phyloP scores from a whole-genome alignment of 305 asterid genomes.

The Striga hermonthica region DNA sequence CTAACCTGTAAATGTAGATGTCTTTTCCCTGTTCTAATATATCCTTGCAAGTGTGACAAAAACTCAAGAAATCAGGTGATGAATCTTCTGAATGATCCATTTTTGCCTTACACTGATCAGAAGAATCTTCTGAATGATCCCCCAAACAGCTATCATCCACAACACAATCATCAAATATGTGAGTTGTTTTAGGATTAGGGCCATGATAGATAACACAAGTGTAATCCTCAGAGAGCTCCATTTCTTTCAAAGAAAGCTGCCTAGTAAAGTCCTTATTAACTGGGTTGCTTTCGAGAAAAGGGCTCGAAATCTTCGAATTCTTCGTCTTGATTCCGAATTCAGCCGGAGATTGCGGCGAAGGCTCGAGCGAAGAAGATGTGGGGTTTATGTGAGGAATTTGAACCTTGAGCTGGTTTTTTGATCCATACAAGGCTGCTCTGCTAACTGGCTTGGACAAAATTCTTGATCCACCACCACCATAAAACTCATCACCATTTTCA shows the following conservation, averaged over 20 bases:
- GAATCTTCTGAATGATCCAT: too few species aligned
- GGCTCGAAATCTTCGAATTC: conserved; percentile 39
- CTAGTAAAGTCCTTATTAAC: conserved; percentile 43
- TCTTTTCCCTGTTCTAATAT: conserved; percentile 52
- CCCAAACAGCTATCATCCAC: conserved; percentile 52
- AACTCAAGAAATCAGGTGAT: conserved; percentile 38
- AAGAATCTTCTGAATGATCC: conserved; percentile 15
- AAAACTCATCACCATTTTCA: conserved; percentile 10
- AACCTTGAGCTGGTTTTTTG: conserved; percentile 67
- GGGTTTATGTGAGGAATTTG: conserved; percentile 51
- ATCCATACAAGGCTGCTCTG: conserved; percentile 63
- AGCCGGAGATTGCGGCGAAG: conserved; percentile 62
- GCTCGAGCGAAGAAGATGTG: conserved; percentile 32
- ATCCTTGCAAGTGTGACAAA: conserved; percentile 50
- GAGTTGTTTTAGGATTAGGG: conserved; percentile 82
- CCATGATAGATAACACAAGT: conserved; percentile 90
- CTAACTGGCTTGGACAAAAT: conserved; percentile 40
- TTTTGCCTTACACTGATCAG: conserved; percentile 28
- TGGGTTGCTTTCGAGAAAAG: conserved; percentile 34
- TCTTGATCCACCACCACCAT: conserved; percentile 1
- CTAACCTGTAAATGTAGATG: conserved; percentile 66
- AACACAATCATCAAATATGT: conserved; percentile 74
- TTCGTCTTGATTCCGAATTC: conserved; percentile 88
- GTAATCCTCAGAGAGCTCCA: conserved; percentile 91
- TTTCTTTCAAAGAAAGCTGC: conserved; percentile 69